Evolutionary conservation across 2,329 filamentous ascomycete genomes (phyloP).

Genomic region (Colletotrichum sp.): DNA sequence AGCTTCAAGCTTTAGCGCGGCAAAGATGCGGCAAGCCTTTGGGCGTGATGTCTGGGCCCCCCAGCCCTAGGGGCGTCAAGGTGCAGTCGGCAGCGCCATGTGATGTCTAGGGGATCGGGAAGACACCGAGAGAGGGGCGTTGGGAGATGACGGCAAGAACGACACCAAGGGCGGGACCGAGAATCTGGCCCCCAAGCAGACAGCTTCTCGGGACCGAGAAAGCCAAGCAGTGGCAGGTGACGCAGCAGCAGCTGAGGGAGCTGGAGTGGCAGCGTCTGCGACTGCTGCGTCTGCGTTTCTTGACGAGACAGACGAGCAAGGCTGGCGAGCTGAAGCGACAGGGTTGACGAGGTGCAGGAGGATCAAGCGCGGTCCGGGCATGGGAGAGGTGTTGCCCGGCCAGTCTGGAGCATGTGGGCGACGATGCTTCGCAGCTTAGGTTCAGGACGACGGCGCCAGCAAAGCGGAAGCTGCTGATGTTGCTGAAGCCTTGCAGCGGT

Average conservation of each 20-base stretch:
- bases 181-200: not conserved
- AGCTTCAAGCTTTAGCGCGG: not conserved
- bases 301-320: not conserved
- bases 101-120: slow-evolving; percentile 4
- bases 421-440: not conserved
- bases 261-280: not conserved
- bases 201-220: not conserved
- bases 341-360: slow-evolving; percentile 14
- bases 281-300: not conserved
- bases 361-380: slow-evolving; percentile 14
- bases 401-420: not conserved
- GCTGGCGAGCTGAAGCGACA: not conserved
- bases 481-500: not conserved
- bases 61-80: slow-evolving; percentile 12
- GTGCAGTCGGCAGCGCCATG: slow-evolving; percentile 6
- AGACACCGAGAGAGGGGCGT: not conserved
- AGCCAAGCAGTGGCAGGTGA: not conserved
- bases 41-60: not conserved
- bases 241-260: not conserved
- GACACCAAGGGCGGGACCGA: not conserved
- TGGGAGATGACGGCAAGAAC: not conserved
- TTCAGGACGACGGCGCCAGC: not conserved
- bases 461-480: not conserved
- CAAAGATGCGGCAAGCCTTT: slow-evolving; percentile 11
- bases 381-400: not conserved